Base-by-base conservation (phyloP, 305 asterid species). In the Rubia peregrina region DNA sequence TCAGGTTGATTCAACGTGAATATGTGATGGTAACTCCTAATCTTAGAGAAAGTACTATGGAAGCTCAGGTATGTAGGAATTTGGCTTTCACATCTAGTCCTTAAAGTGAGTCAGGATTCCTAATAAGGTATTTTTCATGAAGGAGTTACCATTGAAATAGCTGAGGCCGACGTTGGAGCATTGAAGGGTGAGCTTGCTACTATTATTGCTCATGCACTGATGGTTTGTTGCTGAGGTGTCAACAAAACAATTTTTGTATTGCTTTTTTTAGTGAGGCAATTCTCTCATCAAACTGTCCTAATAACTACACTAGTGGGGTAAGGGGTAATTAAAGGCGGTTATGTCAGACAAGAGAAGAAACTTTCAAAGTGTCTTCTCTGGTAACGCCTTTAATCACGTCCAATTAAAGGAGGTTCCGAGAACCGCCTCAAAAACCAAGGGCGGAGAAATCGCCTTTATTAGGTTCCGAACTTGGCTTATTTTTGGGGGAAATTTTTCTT, bases 101-200 rank as follows among this genome's bases (percentile, higher is more conserved):
- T 14, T 12, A 3, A 26, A 21, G 46, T 10, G 41, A 22, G 63
- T 8, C 51, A 55, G 44, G 66, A 56, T 53, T 42, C 7, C 73
- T 46, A 40, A 63, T 77, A 60, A 60, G 70, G 55, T 70, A 2
- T 64, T 17, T 63, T 72, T 14, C 86, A 90, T 97, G 98, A 94
- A 89, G 98, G 96, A 46, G 98, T 94, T 59, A 98, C 98, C 71
- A 86, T 94, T 80, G 98, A 94, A 84, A 87, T 91, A 59, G 98
- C 98, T 57, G 98, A 94, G 83, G 98, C 98, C 68, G 98, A 91
- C 69, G 96, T 94, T 72, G 98, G 98, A 71, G 98, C 98, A 33
- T 76, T 94, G 84, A 87, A 80, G 72, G 98, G 98, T 67, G 98
- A 94, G 84, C 98, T 94, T 82, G 89, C 98, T 78, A 87, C 98